These are phyloP conservation scores for Fusarium humuli DNA, from an alignment of 2,329 filamentous ascomycete species.

Conservation along the genomic window DNA sequence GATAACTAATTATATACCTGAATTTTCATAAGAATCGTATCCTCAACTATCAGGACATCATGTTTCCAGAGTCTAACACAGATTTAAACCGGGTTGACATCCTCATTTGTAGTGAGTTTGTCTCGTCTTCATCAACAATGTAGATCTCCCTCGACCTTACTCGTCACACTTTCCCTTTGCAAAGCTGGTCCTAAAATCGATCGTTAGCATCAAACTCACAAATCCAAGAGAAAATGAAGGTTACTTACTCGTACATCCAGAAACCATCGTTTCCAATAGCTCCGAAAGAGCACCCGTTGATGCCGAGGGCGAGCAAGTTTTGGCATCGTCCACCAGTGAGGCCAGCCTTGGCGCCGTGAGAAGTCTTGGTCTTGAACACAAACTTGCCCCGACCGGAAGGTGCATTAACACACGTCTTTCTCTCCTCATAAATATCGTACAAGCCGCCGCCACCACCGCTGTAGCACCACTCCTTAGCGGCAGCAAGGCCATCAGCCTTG, in stretches of 20 bases:
- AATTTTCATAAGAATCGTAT: accelerated
- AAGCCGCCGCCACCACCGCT: not conserved
- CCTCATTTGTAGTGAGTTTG: accelerated
- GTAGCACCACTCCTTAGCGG: conserved; percentile 14
- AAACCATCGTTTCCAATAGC: not conserved
- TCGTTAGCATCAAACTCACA: accelerated
- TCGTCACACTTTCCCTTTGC: conserved; percentile 1
- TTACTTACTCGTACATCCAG: conserved; percentile 24
- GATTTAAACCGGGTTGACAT: accelerated
- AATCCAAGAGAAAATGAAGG: accelerated
- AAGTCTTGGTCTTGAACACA: conserved; percentile 10
- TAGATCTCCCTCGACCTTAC: accelerated
- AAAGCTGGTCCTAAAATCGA: not conserved
- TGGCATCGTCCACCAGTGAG: not conserved
- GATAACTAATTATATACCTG: not conserved
- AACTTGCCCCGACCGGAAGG: conserved; percentile 16
- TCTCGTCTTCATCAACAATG: not conserved
- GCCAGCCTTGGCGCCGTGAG: not conserved
- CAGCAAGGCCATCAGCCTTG: not conserved
- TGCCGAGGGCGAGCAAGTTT: not conserved
- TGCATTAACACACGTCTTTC: conserved; percentile 14
- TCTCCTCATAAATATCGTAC: not conserved
- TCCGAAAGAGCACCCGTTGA: conserved; percentile 12
- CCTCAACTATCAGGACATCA: accelerated
- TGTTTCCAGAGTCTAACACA: accelerated